A percentile compares a stretch with the other conserved stretches of the same genome.
Evolutionary conservation across 768 basidiomycete species (phyloP).

Genomic region (Tricholoma flavovirens): DNA sequence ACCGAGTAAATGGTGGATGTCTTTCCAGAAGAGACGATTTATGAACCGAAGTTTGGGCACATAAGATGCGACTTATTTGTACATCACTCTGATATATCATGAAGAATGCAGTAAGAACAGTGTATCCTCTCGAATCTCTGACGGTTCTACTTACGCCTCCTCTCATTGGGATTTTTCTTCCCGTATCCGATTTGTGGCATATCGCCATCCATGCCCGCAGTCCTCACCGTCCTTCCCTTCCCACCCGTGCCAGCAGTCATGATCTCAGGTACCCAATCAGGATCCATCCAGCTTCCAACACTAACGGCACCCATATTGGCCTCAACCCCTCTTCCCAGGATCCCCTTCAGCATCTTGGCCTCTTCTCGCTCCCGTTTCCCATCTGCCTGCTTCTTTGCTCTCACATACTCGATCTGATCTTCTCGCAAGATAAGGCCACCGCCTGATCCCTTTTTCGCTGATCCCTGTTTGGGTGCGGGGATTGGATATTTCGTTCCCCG

Average conservation of each 20-base stretch:
- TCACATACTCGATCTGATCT: conserved; percentile 84
- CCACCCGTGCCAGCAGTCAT: conserved; percentile 60
- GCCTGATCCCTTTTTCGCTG: conserved; percentile 77
- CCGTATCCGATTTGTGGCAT: conserved; percentile 88
- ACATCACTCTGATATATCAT: not conserved
- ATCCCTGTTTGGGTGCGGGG: conserved; percentile 83
- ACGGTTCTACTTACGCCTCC: conserved; percentile 44
- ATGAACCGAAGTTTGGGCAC: conserved; percentile 86
- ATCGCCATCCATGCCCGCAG: conserved; percentile 50
- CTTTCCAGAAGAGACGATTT: conserved; percentile 96
- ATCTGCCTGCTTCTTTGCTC: conserved; percentile 75
- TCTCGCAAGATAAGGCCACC: conserved; percentile 86
- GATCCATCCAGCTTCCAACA: conserved; percentile 88
- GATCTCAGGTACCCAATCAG: conserved; percentile 89
- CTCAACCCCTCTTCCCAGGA: conserved; percentile 42
- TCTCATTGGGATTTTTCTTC: conserved; percentile 85
- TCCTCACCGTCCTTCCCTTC: conserved; percentile 56
- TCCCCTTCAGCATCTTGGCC: conserved; percentile 60
- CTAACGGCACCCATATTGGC: conserved; percentile 44
- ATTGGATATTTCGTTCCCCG: conserved; percentile 93
- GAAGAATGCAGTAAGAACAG: conserved; percentile 12
- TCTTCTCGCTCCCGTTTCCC: conserved; percentile 75
- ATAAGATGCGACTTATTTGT: conserved; percentile 27
- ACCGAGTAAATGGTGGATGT: conserved; percentile 99
- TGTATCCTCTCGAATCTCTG: conserved; percentile 1